These are phyloP conservation scores for Talaromyces liani DNA, from an alignment of 495 filamentous ascomycete species.

Conservation along the genomic window DNA sequence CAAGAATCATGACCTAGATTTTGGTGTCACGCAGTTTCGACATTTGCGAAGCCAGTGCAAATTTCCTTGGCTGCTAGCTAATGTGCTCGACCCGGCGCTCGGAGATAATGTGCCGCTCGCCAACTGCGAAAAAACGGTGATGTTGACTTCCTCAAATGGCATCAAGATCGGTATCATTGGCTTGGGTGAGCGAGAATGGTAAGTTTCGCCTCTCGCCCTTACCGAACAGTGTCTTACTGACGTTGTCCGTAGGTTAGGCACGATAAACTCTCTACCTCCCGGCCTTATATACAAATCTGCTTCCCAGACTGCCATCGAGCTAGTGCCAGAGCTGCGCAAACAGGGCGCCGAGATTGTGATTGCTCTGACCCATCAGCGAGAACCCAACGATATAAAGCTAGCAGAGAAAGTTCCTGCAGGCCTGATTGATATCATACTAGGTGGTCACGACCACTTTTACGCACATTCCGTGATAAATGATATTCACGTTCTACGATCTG, in stretches of 20 bases:
- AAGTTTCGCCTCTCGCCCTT: conserved; percentile 8
- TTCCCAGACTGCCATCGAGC: conserved; percentile 57
- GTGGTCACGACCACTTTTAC: conserved; percentile 89
- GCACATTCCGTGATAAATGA: conserved; percentile 66
- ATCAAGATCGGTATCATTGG: conserved; percentile 82
- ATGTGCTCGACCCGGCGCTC: conserved; percentile 71
- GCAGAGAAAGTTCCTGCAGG: conserved; percentile 59
- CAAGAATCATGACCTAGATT: conserved; percentile 88
- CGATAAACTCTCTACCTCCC: conserved; percentile 78
- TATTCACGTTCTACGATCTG: conserved; percentile 72
- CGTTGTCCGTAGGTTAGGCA: conserved; percentile 62
- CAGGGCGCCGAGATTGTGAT: conserved; percentile 77
- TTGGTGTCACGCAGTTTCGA: conserved; percentile 74
- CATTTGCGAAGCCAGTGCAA: conserved; percentile 64
- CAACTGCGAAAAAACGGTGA: conserved; percentile 58
- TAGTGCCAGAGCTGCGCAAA: conserved; percentile 60
- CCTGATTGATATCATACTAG: conserved; percentile 74
- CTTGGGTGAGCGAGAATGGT: conserved; percentile 68
- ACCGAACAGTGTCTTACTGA: not conserved
- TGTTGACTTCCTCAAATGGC: conserved; percentile 72
- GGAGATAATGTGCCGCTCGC: conserved; percentile 62
- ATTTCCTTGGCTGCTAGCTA: conserved; percentile 87
- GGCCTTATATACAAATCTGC: conserved; percentile 74
- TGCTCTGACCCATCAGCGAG: conserved; percentile 75
- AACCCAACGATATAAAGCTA: conserved; percentile 79